Evolutionary conservation across 495 filamentous ascomycete species (phyloP), one percentile per base, ranked within the genome.

Genomic region (Friedmanniomyces simplex): DNA sequence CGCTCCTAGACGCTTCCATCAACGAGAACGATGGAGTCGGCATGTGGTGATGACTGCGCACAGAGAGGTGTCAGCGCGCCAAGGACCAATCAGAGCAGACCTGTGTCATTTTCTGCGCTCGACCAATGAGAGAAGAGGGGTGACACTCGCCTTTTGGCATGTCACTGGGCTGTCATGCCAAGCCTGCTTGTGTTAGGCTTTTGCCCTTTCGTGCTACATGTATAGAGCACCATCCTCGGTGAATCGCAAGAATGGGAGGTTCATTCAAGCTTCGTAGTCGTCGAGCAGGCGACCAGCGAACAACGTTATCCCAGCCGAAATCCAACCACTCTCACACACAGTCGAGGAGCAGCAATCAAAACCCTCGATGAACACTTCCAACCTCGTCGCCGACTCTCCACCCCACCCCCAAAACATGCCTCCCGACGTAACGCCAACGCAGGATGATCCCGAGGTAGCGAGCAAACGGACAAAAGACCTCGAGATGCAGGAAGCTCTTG

Each of bases 401-500:
- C 24, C 50, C 6, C 16, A 16, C 14, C 4, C 7, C 34, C 49
- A 52, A 32, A 20, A 52, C 18, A 36, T 32, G 18, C 16, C 24
- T 7, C n/a, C 18, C 6, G 18, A 36, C 6, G 2, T 10, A 3
- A 37, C 7, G 2, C n/a, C 25, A 8, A 14, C 49, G 6, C 6
- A 4, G 25, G 14, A 14, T 8, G 51, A 54, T 43, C 22, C 37
- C 16, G 51, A 54, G 16, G 3, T 54, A 12, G 34, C n/a, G 42
- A 25, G 51, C n/a, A 43, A 52, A 52, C 24, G 50, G 20, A 20
- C 13, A 10, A 32, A 41, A 1, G 51, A 54, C 18, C 12, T 43
- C 24, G 51, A 54, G 25, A 41, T 54, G 34, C 51, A 54, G 25
- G 20, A 54, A n/a, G n/a, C 51, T 11, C 36, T 54, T 11, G 34